Conservation (phyloP, 768 basidiomycete species). For the Phlebiopsis flavidoalba region DNA sequence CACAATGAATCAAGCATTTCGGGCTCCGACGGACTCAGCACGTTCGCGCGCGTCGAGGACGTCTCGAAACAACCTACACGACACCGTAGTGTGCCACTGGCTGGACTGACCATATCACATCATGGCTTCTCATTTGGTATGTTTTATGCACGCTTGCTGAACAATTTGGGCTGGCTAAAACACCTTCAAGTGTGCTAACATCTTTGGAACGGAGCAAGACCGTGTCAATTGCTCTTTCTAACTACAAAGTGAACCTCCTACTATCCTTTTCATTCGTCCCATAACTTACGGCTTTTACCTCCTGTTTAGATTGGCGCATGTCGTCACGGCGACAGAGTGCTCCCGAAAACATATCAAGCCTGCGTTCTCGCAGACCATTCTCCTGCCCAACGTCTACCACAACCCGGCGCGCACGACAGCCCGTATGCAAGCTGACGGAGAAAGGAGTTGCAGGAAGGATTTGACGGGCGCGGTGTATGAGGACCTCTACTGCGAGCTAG, state of each 20-base stretch:
- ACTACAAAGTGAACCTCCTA: constrained; percentile 67
- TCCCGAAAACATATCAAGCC: constrained; percentile 98
- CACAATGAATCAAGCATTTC: background rate
- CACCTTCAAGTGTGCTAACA: constrained; percentile 54
- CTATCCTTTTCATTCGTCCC: background rate
- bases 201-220: constrained; percentile 92
- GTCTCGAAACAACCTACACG: constrained; percentile 2
- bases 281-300: background rate
- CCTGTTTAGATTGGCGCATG: constrained; percentile 87
- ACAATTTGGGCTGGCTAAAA: background rate
- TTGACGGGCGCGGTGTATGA: constrained; percentile 94
- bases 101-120: constrained; percentile 2
- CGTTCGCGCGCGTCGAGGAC: constrained; percentile 1
- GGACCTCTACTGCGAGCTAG: constrained; percentile 90
- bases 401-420: constrained; percentile 96
- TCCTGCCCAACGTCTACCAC: constrained; percentile 96
- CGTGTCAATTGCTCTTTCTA: constrained; percentile 99
- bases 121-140: constrained; percentile 77
- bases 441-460: constrained; percentile 88
- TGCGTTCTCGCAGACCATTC: constrained; percentile 94
- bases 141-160: constrained; percentile 18
- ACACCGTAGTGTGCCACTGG: background rate
- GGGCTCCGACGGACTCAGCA: constrained; percentile 12
- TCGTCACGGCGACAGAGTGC: constrained; percentile 95
- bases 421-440: constrained; percentile 81